Conservation (phyloP, 2,329 filamentous ascomycete genomes). For the Penicillium griseofulvum region DNA sequence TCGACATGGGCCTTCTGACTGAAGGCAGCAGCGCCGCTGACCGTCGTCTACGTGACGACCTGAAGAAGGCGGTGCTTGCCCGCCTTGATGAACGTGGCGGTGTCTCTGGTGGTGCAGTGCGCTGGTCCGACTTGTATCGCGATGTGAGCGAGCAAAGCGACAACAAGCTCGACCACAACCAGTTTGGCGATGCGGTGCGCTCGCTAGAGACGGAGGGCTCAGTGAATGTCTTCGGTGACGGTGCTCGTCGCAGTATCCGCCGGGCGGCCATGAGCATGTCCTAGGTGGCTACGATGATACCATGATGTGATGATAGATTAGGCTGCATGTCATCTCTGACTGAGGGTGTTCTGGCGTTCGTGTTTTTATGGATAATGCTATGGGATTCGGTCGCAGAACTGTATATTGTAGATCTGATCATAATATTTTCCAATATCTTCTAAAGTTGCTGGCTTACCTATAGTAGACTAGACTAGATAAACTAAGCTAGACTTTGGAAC, state of each 20-base stretch:
- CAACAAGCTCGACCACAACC: conserved; percentile 67
- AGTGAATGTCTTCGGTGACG: conserved; percentile 79
- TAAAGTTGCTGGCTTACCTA: too few species aligned
- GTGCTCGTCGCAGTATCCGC: conserved; percentile 75
- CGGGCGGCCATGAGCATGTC: conserved; percentile 42
- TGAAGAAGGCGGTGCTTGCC: conserved; percentile 74
- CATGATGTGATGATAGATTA: conserved; percentile 29
- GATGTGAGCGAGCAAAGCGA: conserved; percentile 69
- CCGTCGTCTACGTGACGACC: conserved; percentile 73
- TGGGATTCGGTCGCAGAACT: neutral
- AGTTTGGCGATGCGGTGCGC: conserved; percentile 80
- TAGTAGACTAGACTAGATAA: too few species aligned
- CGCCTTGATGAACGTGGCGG: conserved; percentile 79
- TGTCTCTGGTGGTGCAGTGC: conserved; percentile 62
- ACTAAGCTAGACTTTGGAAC: too few species aligned
- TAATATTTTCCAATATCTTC: neutral
- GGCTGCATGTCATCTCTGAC: conserved; percentile 23
- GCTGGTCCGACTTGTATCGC: conserved; percentile 75
- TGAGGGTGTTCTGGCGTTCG: conserved; percentile 11
- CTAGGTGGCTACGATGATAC: conserved; percentile 15
- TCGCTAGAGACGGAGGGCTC: conserved; percentile 79
- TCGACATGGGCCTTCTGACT: conserved; percentile 93
- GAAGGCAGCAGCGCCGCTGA: conserved; percentile 93
- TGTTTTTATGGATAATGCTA: conserved; percentile 8
- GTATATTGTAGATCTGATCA: neutral